A percentile compares a stretch with the other conserved stretches of the same genome.
These are phyloP conservation scores for Eimeria acervulina DNA, from an alignment of 169 alveolate genomes.

Conservation along the genomic window DNA sequence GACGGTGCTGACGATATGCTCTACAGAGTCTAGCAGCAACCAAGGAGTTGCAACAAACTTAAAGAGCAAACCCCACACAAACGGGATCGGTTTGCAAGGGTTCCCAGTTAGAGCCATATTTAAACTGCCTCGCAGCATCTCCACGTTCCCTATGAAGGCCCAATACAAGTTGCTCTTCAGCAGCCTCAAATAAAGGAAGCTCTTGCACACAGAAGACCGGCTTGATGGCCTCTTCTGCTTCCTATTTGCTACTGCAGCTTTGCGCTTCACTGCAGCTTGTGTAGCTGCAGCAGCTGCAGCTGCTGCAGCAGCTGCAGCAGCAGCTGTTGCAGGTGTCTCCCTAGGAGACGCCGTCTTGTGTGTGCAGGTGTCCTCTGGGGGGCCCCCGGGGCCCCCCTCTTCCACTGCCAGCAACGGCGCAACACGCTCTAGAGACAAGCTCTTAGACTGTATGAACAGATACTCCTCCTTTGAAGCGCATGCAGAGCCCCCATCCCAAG, in stretches of 20 bases:
- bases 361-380: not conserved
- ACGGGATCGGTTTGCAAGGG: conserved; percentile 31
- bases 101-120: conserved; percentile 51
- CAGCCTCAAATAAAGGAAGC: not conserved
- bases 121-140: not conserved
- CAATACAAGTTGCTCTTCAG: conserved; percentile 51
- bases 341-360: not conserved
- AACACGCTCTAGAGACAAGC: not conserved
- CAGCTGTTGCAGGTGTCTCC: not conserved
- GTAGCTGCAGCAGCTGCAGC: not conserved
- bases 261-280: no score
- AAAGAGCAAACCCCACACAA: conserved; percentile 51
- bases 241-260: not conserved
- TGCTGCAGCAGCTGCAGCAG: not conserved
- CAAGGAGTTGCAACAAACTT: conserved; percentile 61
- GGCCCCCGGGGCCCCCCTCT: not conserved
- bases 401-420: not conserved
- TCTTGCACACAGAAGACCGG: no score
- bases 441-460: not conserved
- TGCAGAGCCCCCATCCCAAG: not conserved
- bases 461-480: not conserved
- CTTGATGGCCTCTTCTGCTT: not conserved
- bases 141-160: conserved; percentile 61
- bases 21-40: conserved; percentile 27
- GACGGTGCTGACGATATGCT: not conserved